Base-by-base conservation (phyloP, 352 stramenopile genomes). In the Globisporangium sylvaticum region DNA sequence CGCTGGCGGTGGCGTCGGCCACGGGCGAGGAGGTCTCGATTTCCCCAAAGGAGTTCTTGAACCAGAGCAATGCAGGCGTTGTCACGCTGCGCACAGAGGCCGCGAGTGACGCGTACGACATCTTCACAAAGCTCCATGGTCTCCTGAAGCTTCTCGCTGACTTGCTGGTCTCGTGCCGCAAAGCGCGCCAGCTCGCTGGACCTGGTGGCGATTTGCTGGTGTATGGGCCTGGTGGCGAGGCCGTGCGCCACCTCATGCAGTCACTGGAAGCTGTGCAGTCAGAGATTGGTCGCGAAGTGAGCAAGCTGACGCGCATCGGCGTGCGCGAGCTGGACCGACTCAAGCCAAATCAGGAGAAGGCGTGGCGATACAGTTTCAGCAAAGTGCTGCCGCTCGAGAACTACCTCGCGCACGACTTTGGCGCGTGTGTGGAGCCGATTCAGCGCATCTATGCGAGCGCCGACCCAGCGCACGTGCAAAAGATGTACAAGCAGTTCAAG, bases 401-500 rank as follows among this genome's bases (percentile, higher is more conserved):
- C 39, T 94, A 94, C 62, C 71, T 95, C 55, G 83, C 84, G 3
- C 85, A 91, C 58, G 87, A 95, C 75, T 92, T 95, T 77, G 83
- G 81, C 15, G 87, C 87, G 18, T 93, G 84, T 64, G 79, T 90
- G 18, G 85, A 95, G 63, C 87, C 87, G 20, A 94, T 95, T 65
- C 87, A 95, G 67, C 81, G 80, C n/a, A 94, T 95, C 73, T 90
- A 95, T 68, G 82, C 81, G 29, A 95, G 87, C 63, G 85, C 84
- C 31, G 87, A 95, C 46, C 87, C 87, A 6, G 37, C 86, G 32
- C 83, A 92, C 50, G 87, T 95, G 22, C 84, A 95, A 71, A 90
- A 91, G 70, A 87, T 95, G 80, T 91, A 90, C 70, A 89, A 91
- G 73, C 83, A 95, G 71, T 95, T 95, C 64, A 88, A 89, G 27